Conservation (phyloP, 2,329 filamentous ascomycete species). For the Aspergillus pseudonomiae region DNA sequence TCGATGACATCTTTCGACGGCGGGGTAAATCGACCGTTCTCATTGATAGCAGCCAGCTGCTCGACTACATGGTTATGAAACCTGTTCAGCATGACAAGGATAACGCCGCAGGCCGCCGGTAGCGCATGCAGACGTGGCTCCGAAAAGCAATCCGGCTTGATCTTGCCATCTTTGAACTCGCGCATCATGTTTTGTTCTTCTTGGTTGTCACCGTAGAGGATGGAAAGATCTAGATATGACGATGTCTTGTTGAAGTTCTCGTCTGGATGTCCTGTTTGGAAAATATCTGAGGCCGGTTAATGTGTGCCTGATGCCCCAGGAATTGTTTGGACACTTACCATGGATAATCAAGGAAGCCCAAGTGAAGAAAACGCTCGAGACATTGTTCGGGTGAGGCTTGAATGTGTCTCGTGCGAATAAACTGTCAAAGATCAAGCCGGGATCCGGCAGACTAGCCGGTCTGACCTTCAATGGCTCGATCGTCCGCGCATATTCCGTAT, state of each 20-base stretch:
- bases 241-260: slow-evolving; percentile 64
- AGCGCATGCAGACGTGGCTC: slow-evolving; percentile 71
- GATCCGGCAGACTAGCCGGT: slow-evolving; percentile 63
- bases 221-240: slow-evolving; percentile 71
- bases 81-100: slow-evolving; percentile 71
- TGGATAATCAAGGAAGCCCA: slow-evolving; percentile 77
- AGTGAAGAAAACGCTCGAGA: slow-evolving; percentile 72
- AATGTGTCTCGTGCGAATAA: slow-evolving; percentile 47
- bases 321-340: slow-evolving; percentile 45
- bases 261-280: slow-evolving; percentile 67
- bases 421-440: slow-evolving; percentile 53
- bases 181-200: slow-evolving; percentile 55
- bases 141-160: slow-evolving; percentile 74
- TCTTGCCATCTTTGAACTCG: slow-evolving; percentile 69
- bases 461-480: slow-evolving; percentile 62
- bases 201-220: slow-evolving; percentile 67
- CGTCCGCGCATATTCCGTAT: slow-evolving; percentile 67
- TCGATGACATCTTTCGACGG: slow-evolving; percentile 49
- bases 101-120: slow-evolving; percentile 70
- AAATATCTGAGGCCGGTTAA: slow-evolving; percentile 56
- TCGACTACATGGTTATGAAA: slow-evolving; percentile 88
- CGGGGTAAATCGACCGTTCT: slow-evolving; percentile 74
- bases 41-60: slow-evolving; percentile 83
- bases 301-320: no score
- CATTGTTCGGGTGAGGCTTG: slow-evolving; percentile 66